Evolutionary conservation across 2,329 filamentous ascomycete genomes (phyloP).

Genomic region (Ceratocystis ficicola): DNA sequence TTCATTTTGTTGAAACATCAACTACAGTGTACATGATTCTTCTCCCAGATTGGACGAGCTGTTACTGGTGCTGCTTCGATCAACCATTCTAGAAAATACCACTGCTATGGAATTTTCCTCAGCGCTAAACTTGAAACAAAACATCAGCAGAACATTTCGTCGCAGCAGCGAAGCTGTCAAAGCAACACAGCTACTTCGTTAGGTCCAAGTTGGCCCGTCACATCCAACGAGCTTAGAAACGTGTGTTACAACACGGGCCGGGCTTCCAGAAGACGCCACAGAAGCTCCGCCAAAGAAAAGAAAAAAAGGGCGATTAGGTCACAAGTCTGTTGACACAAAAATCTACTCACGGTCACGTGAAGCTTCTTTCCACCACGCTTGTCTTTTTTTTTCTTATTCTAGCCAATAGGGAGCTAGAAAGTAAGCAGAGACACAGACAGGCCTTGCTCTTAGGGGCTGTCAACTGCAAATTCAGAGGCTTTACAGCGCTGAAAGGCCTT

Average conservation of each 20-base stretch:
- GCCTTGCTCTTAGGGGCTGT: background rate
- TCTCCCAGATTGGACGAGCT: too few species aligned
- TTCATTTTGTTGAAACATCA: background rate
- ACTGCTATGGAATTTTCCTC: too few species aligned
- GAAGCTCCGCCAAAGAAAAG: background rate
- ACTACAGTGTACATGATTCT: too few species aligned
- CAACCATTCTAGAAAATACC: too few species aligned
- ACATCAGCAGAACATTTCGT: background rate
- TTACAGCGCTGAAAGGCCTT: background rate
- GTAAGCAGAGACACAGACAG: slow-evolving; percentile 16
- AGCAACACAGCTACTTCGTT: background rate
- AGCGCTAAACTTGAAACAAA: too few species aligned
- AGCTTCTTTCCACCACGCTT: too few species aligned
- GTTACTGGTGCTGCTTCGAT: background rate
- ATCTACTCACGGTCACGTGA: background rate
- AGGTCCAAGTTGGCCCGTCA: background rate
- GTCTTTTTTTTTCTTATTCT: too few species aligned
- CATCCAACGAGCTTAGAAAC: background rate
- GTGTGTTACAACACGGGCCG: background rate
- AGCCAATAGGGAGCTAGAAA: slow-evolving; percentile 20
- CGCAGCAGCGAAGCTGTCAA: background rate
- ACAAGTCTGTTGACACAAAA: background rate
- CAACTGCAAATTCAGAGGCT: background rate
- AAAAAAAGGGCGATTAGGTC: background rate
- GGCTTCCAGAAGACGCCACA: slow-evolving; percentile 9